A percentile compares a stretch with the other conserved stretches of the same genome.
phyloP scores from a whole-genome alignment of 352 stramenopile species.

The Globisporangium okanoganense region DNA sequence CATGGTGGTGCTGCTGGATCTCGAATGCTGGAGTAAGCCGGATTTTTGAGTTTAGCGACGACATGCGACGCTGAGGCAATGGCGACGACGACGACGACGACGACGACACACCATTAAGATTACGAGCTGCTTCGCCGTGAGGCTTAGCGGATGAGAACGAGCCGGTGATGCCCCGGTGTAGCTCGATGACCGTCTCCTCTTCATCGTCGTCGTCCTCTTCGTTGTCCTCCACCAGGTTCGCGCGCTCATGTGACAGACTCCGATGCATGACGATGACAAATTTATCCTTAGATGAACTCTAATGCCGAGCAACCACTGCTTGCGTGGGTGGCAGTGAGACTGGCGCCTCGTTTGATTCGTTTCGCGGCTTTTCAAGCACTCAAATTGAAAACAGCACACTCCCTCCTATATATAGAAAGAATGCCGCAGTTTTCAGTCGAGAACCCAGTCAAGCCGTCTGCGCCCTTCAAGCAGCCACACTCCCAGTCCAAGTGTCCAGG shows the following conservation, averaged over 20 bases:
- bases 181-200: slow-evolving; percentile 35
- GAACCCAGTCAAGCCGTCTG: no score
- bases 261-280: background rate
- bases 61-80: background rate
- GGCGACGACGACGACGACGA: background rate
- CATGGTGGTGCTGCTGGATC: background rate
- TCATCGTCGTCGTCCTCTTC: slow-evolving; percentile 35
- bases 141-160: slow-evolving; percentile 14
- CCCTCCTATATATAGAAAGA: no score
- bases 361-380: background rate
- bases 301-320: no score
- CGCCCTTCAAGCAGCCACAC: background rate
- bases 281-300: no score
- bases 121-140: background rate
- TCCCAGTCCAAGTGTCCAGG: background rate
- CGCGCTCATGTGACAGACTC: background rate
- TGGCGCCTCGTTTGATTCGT: background rate
- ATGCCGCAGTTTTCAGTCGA: background rate
- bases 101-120: background rate
- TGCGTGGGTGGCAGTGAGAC: no score
- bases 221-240: slow-evolving; percentile 10
- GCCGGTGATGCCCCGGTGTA: slow-evolving; percentile 14
- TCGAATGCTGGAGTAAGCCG: background rate
- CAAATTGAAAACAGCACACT: background rate
- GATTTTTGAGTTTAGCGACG: background rate